Conservation (phyloP, 306 rosid species). For the Vicia sativa region DNA sequence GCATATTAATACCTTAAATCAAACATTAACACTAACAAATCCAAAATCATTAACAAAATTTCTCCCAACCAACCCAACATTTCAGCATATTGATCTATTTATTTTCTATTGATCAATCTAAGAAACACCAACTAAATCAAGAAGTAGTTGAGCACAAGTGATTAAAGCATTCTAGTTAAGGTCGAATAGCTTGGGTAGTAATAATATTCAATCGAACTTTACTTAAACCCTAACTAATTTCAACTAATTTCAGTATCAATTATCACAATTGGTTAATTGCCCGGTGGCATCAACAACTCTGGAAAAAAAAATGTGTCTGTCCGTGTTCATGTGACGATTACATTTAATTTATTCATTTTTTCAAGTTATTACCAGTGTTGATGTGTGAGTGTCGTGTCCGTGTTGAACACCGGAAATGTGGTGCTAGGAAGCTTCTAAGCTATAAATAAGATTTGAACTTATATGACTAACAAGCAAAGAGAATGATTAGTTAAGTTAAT, state of each 20-base stretch:
- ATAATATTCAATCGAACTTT: background rate
- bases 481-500: background rate
- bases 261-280: constrained; percentile 2
- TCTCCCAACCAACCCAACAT: background rate
- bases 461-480: constrained; percentile 16
- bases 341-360: too few species aligned
- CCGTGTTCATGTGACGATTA: too few species aligned
- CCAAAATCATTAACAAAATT: background rate
- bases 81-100: background rate
- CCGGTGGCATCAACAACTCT: too few species aligned
- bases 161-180: background rate
- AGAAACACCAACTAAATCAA: background rate
- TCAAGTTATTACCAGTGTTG: too few species aligned
- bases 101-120: background rate
- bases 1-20: constrained; percentile 26
- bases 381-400: too few species aligned
- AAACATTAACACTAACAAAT: constrained; percentile 4
- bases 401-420: background rate
- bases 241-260: constrained; percentile 22
- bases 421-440: background rate
- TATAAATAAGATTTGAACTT: too few species aligned
- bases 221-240: background rate
- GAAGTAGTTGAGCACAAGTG: background rate
- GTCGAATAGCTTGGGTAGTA: background rate
- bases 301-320: too few species aligned